Conservation (phyloP, 164 flowering plant species). For the Sedum album region DNA sequence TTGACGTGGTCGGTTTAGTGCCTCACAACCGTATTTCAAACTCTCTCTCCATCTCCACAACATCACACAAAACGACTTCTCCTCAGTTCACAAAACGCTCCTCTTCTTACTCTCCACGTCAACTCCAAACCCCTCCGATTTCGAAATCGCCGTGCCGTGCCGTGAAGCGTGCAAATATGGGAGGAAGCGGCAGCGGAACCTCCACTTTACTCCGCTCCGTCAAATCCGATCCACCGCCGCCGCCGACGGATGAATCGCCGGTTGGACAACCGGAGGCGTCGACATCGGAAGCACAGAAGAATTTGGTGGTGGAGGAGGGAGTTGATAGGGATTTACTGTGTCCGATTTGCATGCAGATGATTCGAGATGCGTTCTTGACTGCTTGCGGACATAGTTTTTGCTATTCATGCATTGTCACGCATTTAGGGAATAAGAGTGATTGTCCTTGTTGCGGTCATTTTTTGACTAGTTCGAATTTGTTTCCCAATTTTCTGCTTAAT, state of each 20-base stretch:
- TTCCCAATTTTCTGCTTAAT: constrained; percentile 72
- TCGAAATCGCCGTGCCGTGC: no score
- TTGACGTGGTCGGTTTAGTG: neutral
- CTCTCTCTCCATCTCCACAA: no score
- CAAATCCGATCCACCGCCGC: constrained; percentile 15
- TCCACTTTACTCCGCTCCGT: constrained; percentile 27
- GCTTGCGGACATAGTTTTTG: constrained; percentile 88
- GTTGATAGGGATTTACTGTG: constrained; percentile 61
- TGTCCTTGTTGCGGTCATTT: constrained; percentile 70
- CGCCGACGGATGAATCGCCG: neutral
- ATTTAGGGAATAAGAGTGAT: constrained; percentile 67
- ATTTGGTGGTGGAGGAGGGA: constrained; percentile 11
- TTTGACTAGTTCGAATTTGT: constrained; percentile 45
- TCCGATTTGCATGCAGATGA: constrained; percentile 88
- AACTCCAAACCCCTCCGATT: neutral
- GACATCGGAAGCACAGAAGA: no score
- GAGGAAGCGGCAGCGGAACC: no score
- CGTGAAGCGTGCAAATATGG: no score
- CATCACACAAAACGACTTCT: no score
- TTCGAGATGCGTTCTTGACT: constrained; percentile 78
- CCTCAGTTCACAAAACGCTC: no score
- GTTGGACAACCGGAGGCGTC: no score
- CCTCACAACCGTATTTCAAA: neutral
- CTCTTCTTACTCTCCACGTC: no score
- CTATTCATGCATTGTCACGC: constrained; percentile 75